Conservation (phyloP, 495 filamentous ascomycete genomes). For the Xylaria cubensis region DNA sequence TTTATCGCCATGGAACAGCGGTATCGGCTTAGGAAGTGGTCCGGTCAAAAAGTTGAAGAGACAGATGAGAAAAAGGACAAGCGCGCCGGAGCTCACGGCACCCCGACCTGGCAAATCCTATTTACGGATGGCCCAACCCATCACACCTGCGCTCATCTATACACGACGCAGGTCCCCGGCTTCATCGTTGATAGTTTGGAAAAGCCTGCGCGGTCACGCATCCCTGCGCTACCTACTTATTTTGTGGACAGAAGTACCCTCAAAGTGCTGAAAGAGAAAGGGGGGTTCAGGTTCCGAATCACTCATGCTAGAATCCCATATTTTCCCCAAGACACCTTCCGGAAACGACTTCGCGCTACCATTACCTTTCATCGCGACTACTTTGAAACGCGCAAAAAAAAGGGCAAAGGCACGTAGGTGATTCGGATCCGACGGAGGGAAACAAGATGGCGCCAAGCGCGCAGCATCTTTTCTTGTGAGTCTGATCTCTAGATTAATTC, state of each 20-base stretch:
- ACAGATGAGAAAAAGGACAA: neutral
- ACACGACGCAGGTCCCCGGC: constrained; percentile 3
- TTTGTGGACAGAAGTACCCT: no score
- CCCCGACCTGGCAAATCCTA: constrained; percentile 12
- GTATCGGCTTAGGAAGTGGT: neutral
- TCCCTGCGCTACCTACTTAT: no score
- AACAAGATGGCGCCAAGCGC: neutral
- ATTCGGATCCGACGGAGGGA: neutral
- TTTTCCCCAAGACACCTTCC: neutral
- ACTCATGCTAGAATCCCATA: neutral
- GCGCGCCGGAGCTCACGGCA: neutral
- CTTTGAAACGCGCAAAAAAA: neutral
- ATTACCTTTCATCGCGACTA: neutral
- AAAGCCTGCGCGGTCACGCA: neutral
- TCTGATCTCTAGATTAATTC: no score
- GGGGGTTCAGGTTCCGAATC: neutral
- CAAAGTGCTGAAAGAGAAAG: neutral
- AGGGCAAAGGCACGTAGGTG: neutral
- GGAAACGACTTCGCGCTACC: neutral
- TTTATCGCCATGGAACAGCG: constrained; percentile 22
- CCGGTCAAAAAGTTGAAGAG: neutral
- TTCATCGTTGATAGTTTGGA: neutral
- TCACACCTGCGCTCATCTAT: neutral
- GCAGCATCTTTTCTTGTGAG: neutral
- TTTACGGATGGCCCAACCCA: neutral